Evolutionary conservation across 192 early-diverging fungal species (phyloP).

Genomic region (Tieghemiomyces parasiticus): DNA sequence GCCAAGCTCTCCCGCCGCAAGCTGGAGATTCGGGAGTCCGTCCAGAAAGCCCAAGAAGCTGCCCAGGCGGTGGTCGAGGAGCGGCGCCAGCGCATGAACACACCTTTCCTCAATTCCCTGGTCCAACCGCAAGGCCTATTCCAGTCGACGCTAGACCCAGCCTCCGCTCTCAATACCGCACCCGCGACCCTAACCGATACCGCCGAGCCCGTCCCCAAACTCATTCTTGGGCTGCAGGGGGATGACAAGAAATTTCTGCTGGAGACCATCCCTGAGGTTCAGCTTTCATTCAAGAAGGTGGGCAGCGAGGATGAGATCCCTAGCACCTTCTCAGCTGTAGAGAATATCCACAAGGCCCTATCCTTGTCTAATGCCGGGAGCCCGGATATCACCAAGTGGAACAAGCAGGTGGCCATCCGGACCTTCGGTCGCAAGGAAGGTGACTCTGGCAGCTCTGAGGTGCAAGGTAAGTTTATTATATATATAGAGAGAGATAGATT

Average conservation of each 20-base stretch:
- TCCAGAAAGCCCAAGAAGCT: constrained; percentile 24
- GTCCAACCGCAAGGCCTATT: constrained; percentile 20
- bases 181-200: constrained; percentile 15
- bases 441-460: constrained; percentile 87
- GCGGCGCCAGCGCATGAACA: constrained; percentile 26
- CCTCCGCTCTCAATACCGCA: no score
- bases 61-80: constrained; percentile 17
- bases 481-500: no score
- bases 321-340: constrained; percentile 19
- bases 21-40: constrained; percentile 25
- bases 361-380: constrained; percentile 70
- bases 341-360: constrained; percentile 52
- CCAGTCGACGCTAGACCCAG: constrained; percentile 13
- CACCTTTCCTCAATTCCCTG: constrained; percentile 29
- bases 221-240: background rate
- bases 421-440: constrained; percentile 59
- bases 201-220: background rate
- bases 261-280: constrained; percentile 18
- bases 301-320: constrained; percentile 18
- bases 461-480: constrained; percentile 53
- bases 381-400: constrained; percentile 60
- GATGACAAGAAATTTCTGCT: constrained; percentile 15
- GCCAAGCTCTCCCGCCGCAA: constrained; percentile 20
- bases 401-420: constrained; percentile 50
- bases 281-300: constrained; percentile 17